Base-by-base conservation (phyloP, 1,284 basidiomycete genomes). In the Sanghuangporus weigelae region DNA sequence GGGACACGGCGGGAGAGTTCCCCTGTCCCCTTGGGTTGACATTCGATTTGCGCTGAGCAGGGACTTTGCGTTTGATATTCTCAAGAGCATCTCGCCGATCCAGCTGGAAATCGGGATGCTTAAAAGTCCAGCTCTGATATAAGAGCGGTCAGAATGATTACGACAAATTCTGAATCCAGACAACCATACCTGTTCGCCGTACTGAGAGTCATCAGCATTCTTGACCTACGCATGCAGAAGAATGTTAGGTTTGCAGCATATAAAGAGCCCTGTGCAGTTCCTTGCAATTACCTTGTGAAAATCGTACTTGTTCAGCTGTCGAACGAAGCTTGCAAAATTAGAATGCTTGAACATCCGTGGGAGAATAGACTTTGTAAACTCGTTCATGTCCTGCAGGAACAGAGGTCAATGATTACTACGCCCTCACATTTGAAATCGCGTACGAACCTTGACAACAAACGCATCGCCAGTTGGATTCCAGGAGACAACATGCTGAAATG, bases 301-400 rank as follows among this genome's bases (percentile, higher is more conserved):
- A 72, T 97, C 96, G 73, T 98, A 98, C 78, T 98, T 98, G 84
- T 98, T 98, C 48, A 98, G 81, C 76, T 98, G 96, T 10, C 95
- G 84, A 3, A 96, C 94, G 72, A 96, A 96, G 62, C 85, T 89
- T 35, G 95, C 95, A 75, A 98, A 98, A 72, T 98, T 98, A 16
- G 93, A 96, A 75, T 98, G 96, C 72, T 97, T 93, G 84, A 98
- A 98, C 78, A 97, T 90, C 59, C 92, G 88, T 0, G 96, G 96
- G 57, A 98, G 83, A 70, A 98, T 93, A 57, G 89, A 87, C 73
- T 95, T 96, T 51, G 95, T 96, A 76, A 98, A 98, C 70, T 95
- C 92, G 78, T 95, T 96, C 92, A 97, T 96, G 79, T 98, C 94
- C 88, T 88, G 66, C 49, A 44, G 40, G 7, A 42, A 46, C 49